Evolutionary conservation across 768 basidiomycete species (phyloP), one percentile per base, ranked within the genome.

Genomic region (Pisolithus orientalis): DNA sequence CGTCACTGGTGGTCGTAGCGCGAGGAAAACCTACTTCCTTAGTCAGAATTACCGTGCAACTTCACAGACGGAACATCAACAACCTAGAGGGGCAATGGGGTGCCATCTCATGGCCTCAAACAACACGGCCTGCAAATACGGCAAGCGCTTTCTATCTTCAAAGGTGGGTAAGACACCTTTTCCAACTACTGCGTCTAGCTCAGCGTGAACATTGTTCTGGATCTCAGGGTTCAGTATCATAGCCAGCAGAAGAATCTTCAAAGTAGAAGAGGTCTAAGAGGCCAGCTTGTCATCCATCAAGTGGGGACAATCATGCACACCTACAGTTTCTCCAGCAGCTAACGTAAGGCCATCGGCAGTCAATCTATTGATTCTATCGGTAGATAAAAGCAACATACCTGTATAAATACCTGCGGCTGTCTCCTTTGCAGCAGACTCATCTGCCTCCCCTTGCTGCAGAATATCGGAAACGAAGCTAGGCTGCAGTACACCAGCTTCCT

Each of bases 241-340:
- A 9, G 61, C 57, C 13, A 67, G 63, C 21, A 67, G 21, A 47
- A 66, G 65, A 11, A 64, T 48, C 0, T 53, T 45, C 44, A 65
- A 45, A 16, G 43, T 54, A 11, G 43, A 49, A 6, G 63, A 58
- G 21, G 65, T 66, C 64, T 66, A 27, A 17, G 38, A 43, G 39
- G 14, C 28, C 9, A 45, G 28, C 34, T 34, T 13, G 11, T 58
- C 13, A 55, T 39, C 28, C 50, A n/a, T 7, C 45, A 38, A 28
- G 4, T 14, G 6, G 21, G 43, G 24, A 40, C 9, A 16, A 47
- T 11, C 16, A 5, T 5, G 14, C 34, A 34, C 16, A 29, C 64
- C 31, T 44, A 65, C 64, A 25, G 65, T 64, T 40, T 66, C 65
- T 40, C 63, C 62, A 2, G 51, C 64, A 45, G 62, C 64, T 66